Conservation (phyloP, 2,329 filamentous ascomycete genomes). For the Diaporthe eres region DNA sequence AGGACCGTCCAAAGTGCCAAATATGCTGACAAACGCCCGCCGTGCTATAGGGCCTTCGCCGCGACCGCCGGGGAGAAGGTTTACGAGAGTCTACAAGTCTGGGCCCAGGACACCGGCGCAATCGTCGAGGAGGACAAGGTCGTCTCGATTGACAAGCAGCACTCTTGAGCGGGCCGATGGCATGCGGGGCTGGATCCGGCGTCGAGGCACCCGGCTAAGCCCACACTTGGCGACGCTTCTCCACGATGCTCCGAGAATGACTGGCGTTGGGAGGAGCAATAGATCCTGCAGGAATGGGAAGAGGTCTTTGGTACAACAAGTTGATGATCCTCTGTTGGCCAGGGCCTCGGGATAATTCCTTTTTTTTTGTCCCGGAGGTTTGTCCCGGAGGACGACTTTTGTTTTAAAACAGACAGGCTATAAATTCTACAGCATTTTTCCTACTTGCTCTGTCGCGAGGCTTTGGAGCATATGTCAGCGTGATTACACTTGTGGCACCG, state of each 20-base stretch:
- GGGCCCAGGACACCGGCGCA: conserved; percentile 72
- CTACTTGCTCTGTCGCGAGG: not conserved
- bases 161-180: not conserved
- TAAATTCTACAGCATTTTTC: not conserved
- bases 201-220: not conserved
- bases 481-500: not conserved
- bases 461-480: not conserved
- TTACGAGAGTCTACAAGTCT: conserved; percentile 76
- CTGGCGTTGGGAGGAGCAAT: conserved; percentile 2
- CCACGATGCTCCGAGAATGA: not conserved
- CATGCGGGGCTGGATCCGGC: not conserved
- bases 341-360: not conserved
- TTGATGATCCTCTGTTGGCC: conserved; percentile 1
- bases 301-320: not conserved
- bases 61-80: conserved; percentile 79
- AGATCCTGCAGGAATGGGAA: not conserved
- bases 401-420: not conserved
- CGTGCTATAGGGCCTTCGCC: conserved; percentile 77
- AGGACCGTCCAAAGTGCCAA: not conserved
- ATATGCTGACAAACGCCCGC: not conserved
- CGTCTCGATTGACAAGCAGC: conserved; percentile 61
- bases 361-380: not conserved
- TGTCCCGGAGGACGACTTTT: not conserved
- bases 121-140: conserved; percentile 83
- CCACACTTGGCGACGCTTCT: not conserved